Base-by-base conservation (phyloP, 768 basidiomycete species). In the Clitopilus passeckerianus region DNA sequence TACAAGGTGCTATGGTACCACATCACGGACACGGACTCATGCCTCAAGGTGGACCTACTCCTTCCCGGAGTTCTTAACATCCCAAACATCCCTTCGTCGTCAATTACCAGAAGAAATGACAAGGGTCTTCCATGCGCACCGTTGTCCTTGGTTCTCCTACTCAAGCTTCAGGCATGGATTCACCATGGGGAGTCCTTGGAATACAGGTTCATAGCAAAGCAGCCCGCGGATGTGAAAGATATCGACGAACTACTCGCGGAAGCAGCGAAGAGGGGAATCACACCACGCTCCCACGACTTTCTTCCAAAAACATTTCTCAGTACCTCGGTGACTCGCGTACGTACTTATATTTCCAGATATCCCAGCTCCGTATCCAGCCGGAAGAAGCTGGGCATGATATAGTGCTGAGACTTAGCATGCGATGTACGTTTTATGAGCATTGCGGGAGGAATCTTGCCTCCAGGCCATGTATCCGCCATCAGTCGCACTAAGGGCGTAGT, bases 1-100 rank as follows among this genome's bases (percentile, higher is more conserved):
- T 75, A 76, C 68, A 65, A 67, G 53, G 73, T 75, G 1, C 60
- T 61, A 20, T 61, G 60, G 60, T 61, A 57, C 16, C 57, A 34
- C 44, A 34, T 58, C 57, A 22, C 56, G 23, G 57, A 61, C 9
- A 55, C 57, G 7, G 20, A 34, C 24, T 61, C 56, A 6, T 54
- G 27, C 34, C 24, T 61, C 61, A 65, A 65, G 50, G 64, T 65
- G 33, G 64, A 65, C 53, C 20, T 65, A 5, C 59, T 63, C n/a
- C 56, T 65, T 35, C 64, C 64, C 9, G 61, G 64, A 14, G 57
- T 63, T 5, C 57, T 65, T 22, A 55, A 59, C 50, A 65, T 65
- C 14, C 64, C 64, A 9, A 15, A 20, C 23, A 59, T 65, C 30
- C 61, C 64, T 22, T 18, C 37, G 1, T 59, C 57, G 2, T 35